These are phyloP conservation scores for Amphibolis antarctica DNA, from an alignment of 106 monocot species.

Conservation along the genomic window DNA sequence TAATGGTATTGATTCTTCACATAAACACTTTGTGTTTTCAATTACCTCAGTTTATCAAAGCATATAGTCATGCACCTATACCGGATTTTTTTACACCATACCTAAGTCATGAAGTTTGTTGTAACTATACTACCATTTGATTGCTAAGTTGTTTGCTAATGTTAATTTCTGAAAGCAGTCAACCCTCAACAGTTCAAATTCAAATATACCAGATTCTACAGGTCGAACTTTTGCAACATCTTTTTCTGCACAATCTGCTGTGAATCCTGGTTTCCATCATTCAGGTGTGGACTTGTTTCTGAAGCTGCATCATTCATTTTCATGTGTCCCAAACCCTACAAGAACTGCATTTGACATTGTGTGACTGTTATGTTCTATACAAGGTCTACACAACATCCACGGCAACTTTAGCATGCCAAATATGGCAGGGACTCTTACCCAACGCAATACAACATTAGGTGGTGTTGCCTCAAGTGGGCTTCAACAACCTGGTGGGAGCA, in stretches of 20 bases:
- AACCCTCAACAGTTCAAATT: constrained; percentile 46
- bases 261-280: constrained; percentile 65
- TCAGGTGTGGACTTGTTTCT: constrained; percentile 35
- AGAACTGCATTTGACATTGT: background rate
- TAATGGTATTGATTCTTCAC: too few species aligned
- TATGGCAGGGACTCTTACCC: constrained; percentile 57
- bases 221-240: constrained; percentile 54
- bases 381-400: constrained; percentile 77
- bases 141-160: background rate
- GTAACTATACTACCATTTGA: background rate
- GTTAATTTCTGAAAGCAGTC: constrained; percentile 21
- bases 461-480: constrained; percentile 59
- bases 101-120: too few species aligned
- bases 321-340: background rate
- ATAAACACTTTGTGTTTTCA: too few species aligned
- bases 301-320: background rate
- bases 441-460: constrained; percentile 51
- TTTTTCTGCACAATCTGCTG: constrained; percentile 70
- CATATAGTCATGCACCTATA: too few species aligned
- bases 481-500: constrained; percentile 67
- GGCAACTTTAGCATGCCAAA: constrained; percentile 37
- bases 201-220: constrained; percentile 64
- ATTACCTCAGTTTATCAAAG: too few species aligned
- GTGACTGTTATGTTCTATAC: constrained; percentile 28
- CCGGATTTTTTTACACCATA: too few species aligned